Conservation (phyloP, 2,329 filamentous ascomycete genomes). For the Chaetomiaceae sp. region DNA sequence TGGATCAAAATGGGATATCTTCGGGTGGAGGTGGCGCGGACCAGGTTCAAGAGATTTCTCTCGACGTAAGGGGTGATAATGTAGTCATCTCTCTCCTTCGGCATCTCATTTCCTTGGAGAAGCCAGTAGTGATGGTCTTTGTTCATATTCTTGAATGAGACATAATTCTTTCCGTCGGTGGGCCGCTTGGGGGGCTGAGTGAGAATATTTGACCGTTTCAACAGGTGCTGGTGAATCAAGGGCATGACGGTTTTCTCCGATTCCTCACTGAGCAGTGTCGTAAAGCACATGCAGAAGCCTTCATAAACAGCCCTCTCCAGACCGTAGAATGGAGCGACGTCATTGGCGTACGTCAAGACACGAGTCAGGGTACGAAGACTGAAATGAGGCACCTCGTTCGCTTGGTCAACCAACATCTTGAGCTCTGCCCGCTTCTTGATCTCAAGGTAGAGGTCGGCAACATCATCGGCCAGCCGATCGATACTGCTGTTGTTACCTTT, state of each 20-base stretch:
- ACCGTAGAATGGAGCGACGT: conserved; percentile 79
- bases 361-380: conserved; percentile 91
- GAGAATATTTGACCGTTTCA: conserved; percentile 63
- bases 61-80: conserved; percentile 96
- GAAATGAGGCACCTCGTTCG: conserved; percentile 94
- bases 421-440: conserved; percentile 77
- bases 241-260: conserved; percentile 78
- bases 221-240: conserved; percentile 73
- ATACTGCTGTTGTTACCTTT: conserved; percentile 67
- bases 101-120: conserved; percentile 63
- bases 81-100: conserved; percentile 77
- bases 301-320: conserved; percentile 84
- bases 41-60: conserved; percentile 88
- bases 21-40: conserved; percentile 86
- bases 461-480: conserved; percentile 70
- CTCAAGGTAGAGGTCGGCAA: conserved; percentile 81
- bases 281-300: conserved; percentile 96
- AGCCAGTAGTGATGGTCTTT: conserved; percentile 81
- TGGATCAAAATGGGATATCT: conserved; percentile 93
- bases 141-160: conserved; percentile 66
- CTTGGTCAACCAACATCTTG: conserved; percentile 86
- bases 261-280: conserved; percentile 77
- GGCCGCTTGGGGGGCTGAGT: conserved; percentile 75
- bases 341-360: conserved; percentile 80
- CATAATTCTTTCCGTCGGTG: conserved; percentile 69